These are phyloP conservation scores for Ganoderma boninense DNA, from an alignment of 1,284 basidiomycete genomes.

Conservation along the genomic window DNA sequence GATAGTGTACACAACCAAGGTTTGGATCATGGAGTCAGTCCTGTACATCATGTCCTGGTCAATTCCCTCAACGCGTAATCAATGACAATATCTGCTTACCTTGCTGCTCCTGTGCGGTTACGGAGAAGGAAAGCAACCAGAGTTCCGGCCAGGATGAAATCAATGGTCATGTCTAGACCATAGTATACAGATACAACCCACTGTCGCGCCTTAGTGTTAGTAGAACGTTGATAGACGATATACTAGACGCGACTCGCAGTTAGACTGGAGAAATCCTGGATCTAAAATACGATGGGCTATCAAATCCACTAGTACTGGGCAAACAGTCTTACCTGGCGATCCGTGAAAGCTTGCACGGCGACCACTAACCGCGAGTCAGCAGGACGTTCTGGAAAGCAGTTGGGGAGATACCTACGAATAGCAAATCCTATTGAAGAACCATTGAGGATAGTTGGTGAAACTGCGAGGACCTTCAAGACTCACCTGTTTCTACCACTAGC, in stretches of 20 bases:
- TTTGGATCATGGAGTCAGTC: slow-evolving; percentile 4
- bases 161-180: not conserved
- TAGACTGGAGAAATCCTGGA: not conserved
- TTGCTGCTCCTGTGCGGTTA: not conserved
- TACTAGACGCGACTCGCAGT: not conserved
- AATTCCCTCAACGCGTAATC: not conserved
- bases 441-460: too few species aligned
- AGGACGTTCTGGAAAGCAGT: too few species aligned
- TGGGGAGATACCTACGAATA: not conserved
- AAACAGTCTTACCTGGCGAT: not conserved
- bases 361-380: not conserved
- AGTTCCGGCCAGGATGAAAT: not conserved
- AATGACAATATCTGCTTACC: not conserved
- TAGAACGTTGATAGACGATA: not conserved
- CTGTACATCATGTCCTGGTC: not conserved
- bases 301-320: not conserved
- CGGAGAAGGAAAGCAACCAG: not conserved
- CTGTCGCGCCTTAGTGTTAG: not conserved
- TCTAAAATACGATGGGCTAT: not conserved
- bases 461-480: too few species aligned
- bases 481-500: too few species aligned
- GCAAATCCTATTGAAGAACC: not conserved
- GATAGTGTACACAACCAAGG: slow-evolving; percentile 3
- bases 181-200: slow-evolving; percentile 5
- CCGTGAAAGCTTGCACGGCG: not conserved